Percentiles rank a stretch among this genome's conserved stretches.
Conservation (phyloP, 345 rosid species). For the Populus tremula region DNA sequence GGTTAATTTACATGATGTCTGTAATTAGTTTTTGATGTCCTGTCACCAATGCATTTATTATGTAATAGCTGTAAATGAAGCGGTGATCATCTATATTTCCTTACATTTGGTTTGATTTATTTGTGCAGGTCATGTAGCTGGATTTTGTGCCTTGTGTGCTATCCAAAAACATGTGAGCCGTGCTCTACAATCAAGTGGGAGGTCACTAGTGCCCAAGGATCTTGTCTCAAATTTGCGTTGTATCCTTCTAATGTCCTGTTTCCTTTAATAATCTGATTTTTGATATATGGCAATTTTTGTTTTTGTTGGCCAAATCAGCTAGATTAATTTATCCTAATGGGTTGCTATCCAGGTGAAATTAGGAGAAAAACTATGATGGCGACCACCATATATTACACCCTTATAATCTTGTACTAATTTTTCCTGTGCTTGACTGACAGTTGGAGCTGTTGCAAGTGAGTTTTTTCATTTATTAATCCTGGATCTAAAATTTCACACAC, state of each 20-base stretch:
- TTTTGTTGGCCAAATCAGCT: neutral
- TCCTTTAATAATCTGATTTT: neutral
- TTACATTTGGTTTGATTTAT: conserved; percentile 4
- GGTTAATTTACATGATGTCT: neutral
- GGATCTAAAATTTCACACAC: neutral
- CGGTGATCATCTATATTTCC: neutral
- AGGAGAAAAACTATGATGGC: neutral
- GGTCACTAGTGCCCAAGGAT: conserved; percentile 72
- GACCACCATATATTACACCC: neutral
- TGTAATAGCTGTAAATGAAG: neutral
- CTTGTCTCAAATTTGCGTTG: conserved; percentile 88
- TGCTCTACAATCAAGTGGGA: conserved; percentile 71
- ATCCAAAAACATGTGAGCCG: conserved; percentile 89
- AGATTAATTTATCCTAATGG: neutral
- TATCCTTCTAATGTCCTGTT: conserved; percentile 46
- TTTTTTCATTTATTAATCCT: neutral
- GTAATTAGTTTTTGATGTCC: neutral
- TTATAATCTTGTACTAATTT: neutral
- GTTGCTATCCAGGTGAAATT: neutral
- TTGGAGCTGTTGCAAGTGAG: neutral
- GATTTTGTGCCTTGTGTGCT: conserved; percentile 96
- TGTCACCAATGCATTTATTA: neutral
- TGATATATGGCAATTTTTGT: neutral
- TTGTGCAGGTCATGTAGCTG: conserved; percentile 78
- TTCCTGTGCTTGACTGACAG: neutral